These are phyloP conservation scores for Aspergillus pseudonomiae DNA, from an alignment of 2,329 filamentous ascomycete species.

Conservation along the genomic window DNA sequence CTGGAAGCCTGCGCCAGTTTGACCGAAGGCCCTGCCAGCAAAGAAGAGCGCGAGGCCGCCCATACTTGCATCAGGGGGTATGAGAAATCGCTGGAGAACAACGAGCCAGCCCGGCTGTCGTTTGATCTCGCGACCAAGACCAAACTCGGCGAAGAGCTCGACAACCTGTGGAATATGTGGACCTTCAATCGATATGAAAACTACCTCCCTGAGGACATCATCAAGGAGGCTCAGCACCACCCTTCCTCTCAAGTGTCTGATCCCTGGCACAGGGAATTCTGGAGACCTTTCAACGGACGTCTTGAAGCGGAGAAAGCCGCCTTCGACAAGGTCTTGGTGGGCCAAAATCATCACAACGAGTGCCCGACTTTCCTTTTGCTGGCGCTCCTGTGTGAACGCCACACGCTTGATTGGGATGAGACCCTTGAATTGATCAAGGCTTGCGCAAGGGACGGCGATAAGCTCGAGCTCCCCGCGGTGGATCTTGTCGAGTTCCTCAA, in stretches of 20 bases:
- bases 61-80: neutral
- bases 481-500: slow-evolving; percentile 14
- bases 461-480: slow-evolving; percentile 6
- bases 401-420: slow-evolving; percentile 20
- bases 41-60: neutral
- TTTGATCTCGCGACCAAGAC: slow-evolving; percentile 19
- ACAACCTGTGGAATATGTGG: slow-evolving; percentile 19
- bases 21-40: neutral
- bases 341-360: slow-evolving; percentile 11
- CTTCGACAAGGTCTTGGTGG: slow-evolving; percentile 9
- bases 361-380: slow-evolving; percentile 16
- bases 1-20: slow-evolving; percentile 12
- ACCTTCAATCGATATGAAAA: slow-evolving; percentile 12
- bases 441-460: neutral
- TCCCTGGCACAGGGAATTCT: slow-evolving; percentile 19
- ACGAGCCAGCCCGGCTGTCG: slow-evolving; percentile 8
- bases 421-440: slow-evolving; percentile 14
- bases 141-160: slow-evolving; percentile 20
- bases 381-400: slow-evolving; percentile 16
- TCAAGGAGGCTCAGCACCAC: slow-evolving; percentile 3
- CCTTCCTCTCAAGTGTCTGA: slow-evolving; percentile 9
- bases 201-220: slow-evolving; percentile 9
- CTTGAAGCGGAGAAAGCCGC: slow-evolving; percentile 16
- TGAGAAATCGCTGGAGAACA: slow-evolving; percentile 8
- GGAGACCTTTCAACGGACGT: slow-evolving; percentile 17